Evolutionary conservation across 129 eudicot genomes (phyloP), one percentile per base, ranked within the genome.

Genomic region (Escallonia rubra): DNA sequence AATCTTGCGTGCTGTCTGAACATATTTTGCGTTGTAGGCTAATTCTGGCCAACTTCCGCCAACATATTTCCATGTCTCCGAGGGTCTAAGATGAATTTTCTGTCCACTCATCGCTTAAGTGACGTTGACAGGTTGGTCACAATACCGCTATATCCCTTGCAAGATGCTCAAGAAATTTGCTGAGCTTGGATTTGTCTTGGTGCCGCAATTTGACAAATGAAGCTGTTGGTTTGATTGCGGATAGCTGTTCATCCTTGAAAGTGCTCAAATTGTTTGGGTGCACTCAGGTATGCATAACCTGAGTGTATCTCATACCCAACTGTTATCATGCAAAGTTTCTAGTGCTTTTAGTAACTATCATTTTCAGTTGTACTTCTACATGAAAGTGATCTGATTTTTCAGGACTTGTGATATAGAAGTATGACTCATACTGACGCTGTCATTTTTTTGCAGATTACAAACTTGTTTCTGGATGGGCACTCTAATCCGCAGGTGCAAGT

Each of bases 171-270:
- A 80, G 10, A 74, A 78, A 84, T 57, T 69, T 93, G 67, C 66
- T 39, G 8, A 72, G 62, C 66, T 80, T 93, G 83, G 96, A 93
- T 78, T 47, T 93, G 67, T 93, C 99, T 23, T 93, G 87, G 86
- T 93, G 99, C 66, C 92, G 99, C 47, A 78, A 82, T 23, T 75
- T 89, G 79, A 80, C 88, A 9, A 52, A 89, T 68, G 96, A 89
- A 76, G 90, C 90, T n/a, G 45, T 93, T 41, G 99, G 99, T 65
- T 75, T 93, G 80, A 84, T 93, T 76, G 99, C 80, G 16, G 99
- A 93, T 78, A 80, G 85, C 61, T 93, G 96, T 66, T 64, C 48
- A 58, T 86, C 87, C 13, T 76, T 93, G 67, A 70, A 78, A 73
- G 50, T 74, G 49, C 83, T 93, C 50, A 93, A 86, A 60, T 57